Evolutionary conservation across 1,284 basidiomycete species (phyloP).

Genomic region (Ustilago crameri): DNA sequence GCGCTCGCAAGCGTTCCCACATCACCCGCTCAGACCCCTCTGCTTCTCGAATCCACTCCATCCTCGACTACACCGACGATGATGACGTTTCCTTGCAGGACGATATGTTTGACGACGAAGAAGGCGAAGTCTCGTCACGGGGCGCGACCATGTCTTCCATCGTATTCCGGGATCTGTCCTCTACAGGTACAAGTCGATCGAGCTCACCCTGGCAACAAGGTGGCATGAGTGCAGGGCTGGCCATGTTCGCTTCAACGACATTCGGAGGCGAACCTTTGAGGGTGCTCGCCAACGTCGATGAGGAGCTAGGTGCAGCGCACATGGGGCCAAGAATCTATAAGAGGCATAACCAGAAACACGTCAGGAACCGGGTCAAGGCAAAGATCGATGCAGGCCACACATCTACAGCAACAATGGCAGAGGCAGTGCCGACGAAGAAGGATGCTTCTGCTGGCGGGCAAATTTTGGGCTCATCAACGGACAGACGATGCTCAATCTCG

Average conservation of each 20-base stretch:
- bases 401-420: background rate
- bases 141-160: slow-evolving; percentile 52
- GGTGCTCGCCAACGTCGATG: slow-evolving; percentile 40
- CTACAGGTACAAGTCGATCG: slow-evolving; percentile 21
- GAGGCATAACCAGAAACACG: slow-evolving; percentile 44
- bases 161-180: slow-evolving; percentile 41
- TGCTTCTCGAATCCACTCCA: slow-evolving; percentile 26
- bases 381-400: slow-evolving; percentile 28
- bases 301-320: slow-evolving; percentile 44
- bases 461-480: background rate
- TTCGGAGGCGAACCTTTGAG: slow-evolving; percentile 44
- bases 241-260: slow-evolving; percentile 29
- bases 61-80: slow-evolving; percentile 21
- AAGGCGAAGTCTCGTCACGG: slow-evolving; percentile 32
- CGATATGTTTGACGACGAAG: slow-evolving; percentile 13
- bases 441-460: background rate
- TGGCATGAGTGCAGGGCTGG: slow-evolving; percentile 31
- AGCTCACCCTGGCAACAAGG: slow-evolving; percentile 32
- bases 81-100: slow-evolving; percentile 18
- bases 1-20: slow-evolving; percentile 31
- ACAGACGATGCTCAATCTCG: background rate
- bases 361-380: slow-evolving; percentile 21
- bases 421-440: too few relatives aligned
- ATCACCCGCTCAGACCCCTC: slow-evolving; percentile 34
- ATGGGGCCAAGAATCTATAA: slow-evolving; percentile 49